These are phyloP conservation scores for Taiozyma sp. DNA, from an alignment of 1,139 yeast species.

Conservation along the genomic window DNA sequence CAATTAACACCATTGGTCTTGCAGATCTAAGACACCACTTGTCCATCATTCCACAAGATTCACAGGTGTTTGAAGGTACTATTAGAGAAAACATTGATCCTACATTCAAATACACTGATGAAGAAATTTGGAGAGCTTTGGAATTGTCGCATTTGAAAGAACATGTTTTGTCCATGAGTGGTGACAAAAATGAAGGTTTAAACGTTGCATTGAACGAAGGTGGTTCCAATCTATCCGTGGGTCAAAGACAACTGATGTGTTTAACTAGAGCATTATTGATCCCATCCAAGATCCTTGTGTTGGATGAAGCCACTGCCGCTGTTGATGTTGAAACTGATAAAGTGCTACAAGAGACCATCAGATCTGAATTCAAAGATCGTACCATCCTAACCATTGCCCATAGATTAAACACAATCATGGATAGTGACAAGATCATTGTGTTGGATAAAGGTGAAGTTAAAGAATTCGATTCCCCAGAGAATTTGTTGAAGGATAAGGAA, in stretches of 20 bases:
- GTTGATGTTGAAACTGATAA: conserved; percentile 95
- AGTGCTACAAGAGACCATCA: conserved; percentile 79
- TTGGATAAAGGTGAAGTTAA: conserved; percentile 80
- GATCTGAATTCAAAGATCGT: conserved; percentile 78
- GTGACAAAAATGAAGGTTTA: conserved; percentile 17
- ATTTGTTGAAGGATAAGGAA: conserved; percentile 57
- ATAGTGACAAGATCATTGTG: conserved; percentile 83
- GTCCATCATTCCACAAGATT: conserved; percentile 94
- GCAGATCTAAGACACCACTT: conserved; percentile 77
- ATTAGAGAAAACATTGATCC: conserved; percentile 90
- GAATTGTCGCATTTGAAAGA: conserved; percentile 79
- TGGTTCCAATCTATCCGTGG: conserved; percentile 83
- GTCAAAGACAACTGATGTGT: conserved; percentile 90
- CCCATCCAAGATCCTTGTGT: conserved; percentile 69
- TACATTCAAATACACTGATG: conserved; percentile 59
- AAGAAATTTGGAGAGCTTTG: conserved; percentile 79
- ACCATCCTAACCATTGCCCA: conserved; percentile 95
- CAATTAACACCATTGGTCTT: conserved; percentile 70
- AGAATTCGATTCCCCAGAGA: conserved; percentile 79
- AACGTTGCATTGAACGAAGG: conserved; percentile 63
- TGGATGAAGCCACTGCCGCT: conserved; percentile 97
- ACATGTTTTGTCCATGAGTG: conserved; percentile 61
- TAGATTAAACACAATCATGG: conserved; percentile 88
- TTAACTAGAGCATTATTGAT: conserved; percentile 82
- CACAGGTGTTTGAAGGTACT: conserved; percentile 93